Evolutionary conservation across 805 yeast genomes (phyloP).

Genomic region (Scheffersomyces lignosus): DNA sequence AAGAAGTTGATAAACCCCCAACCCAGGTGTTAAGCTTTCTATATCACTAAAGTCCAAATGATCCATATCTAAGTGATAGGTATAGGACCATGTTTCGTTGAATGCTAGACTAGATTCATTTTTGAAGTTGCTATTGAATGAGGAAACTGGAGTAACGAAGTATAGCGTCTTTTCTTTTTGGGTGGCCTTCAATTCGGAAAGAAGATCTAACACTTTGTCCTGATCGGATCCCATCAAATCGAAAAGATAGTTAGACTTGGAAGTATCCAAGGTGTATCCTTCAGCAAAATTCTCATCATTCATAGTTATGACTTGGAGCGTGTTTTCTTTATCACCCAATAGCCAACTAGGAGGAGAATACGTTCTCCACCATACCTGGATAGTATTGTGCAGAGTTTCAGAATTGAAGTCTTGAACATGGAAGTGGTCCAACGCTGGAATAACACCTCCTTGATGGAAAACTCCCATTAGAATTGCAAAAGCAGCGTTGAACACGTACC

Average conservation of each 20-base stretch:
- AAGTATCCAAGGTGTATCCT: conserved; percentile 4
- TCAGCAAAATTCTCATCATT: conserved; percentile 9
- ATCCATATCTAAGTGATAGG: conserved; percentile 68
- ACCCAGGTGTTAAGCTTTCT: conserved; percentile 59
- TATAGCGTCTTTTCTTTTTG: conserved; percentile 11
- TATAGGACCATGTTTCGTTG: conserved; percentile 28
- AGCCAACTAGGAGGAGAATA: conserved; percentile 94
- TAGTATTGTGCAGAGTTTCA: conserved; percentile 7
- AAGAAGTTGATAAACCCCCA: conserved; percentile 54
- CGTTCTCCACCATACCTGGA: conserved; percentile 88
- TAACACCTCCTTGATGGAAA: conserved; percentile 87
- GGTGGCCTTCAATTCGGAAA: conserved; percentile 10
- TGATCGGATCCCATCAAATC: conserved; percentile 52
- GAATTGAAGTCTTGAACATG: conserved; percentile 8
- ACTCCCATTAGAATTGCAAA: conserved; percentile 72
- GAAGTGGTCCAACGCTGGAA: conserved; percentile 58
- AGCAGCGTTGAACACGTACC: conserved; percentile 65
- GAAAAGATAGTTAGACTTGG: conserved; percentile 16
- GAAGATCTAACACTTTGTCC: conserved; percentile 18
- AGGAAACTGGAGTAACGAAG: conserved; percentile 43
- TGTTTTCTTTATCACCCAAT: conserved; percentile 32
- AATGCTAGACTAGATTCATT: conserved; percentile 7
- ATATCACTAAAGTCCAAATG: conserved; percentile 58
- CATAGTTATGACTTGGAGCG: conserved; percentile 14
- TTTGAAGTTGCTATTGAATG: conserved; percentile 24